A percentile compares a stretch with the other conserved stretches of the same genome.
These are phyloP conservation scores for Mortierella sp. DNA, from an alignment of 371 early-diverging fungal species.

Conservation along the genomic window DNA sequence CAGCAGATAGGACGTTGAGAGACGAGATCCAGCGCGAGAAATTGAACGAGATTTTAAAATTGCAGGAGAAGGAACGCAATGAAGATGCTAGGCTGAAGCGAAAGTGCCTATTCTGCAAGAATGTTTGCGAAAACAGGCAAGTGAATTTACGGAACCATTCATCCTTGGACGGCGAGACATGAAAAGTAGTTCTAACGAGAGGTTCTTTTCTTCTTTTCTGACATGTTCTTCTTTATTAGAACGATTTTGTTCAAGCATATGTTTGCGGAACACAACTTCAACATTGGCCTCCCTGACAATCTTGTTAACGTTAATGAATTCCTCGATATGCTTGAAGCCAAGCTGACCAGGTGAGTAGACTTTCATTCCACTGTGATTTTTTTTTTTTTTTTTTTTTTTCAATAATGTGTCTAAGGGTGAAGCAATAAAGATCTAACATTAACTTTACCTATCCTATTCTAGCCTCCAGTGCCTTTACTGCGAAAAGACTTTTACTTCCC, in stretches of 20 bases:
- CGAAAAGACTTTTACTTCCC: slow-evolving; percentile 91
- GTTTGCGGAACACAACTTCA: slow-evolving; percentile 93
- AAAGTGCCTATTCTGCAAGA: slow-evolving; percentile 95
- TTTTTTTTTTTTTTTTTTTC: slow-evolving; percentile 1
- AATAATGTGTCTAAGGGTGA: not conserved
- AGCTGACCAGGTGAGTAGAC: slow-evolving; percentile 73
- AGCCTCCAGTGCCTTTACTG: slow-evolving; percentile 94
- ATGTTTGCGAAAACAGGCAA: slow-evolving; percentile 74
- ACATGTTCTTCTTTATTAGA: slow-evolving; percentile 43
- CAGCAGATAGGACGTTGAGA: slow-evolving; percentile 76
- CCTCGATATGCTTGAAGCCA: slow-evolving; percentile 81
- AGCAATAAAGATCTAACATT: not conserved
- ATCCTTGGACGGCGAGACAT: not conserved
- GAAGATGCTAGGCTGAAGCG: slow-evolving; percentile 75
- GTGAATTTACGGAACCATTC: not conserved
- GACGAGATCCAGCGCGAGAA: slow-evolving; percentile 80
- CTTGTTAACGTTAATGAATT: slow-evolving; percentile 91
- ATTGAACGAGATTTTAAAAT: slow-evolving; percentile 81
- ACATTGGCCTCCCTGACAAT: slow-evolving; percentile 95
- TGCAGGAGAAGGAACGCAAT: slow-evolving; percentile 86
- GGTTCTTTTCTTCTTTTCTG: not conserved
- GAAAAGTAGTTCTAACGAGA: not conserved
- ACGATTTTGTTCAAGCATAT: slow-evolving; percentile 86
- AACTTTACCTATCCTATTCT: not conserved
- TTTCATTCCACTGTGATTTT: slow-evolving; percentile 3